These are phyloP conservation scores for Penicillium crystallinum DNA, from an alignment of 495 filamentous ascomycete species.

Conservation along the genomic window DNA sequence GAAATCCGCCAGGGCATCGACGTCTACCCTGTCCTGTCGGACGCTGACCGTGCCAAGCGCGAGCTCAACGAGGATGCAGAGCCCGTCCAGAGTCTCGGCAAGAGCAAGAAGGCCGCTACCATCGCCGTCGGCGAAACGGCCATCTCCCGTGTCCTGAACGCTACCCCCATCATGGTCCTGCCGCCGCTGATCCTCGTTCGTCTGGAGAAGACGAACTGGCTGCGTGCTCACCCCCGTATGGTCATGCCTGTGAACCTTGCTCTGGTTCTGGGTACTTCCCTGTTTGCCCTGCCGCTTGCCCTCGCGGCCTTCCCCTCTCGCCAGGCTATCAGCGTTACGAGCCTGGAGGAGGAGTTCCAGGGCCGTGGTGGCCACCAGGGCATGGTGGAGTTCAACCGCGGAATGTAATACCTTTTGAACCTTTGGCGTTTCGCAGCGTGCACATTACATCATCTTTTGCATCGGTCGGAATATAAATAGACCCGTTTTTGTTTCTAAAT, in stretches of 20 bases:
- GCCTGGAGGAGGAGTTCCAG: constrained; percentile 78
- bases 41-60: constrained; percentile 38
- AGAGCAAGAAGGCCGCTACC: constrained; percentile 79
- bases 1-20: constrained; percentile 93
- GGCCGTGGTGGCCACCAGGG: constrained; percentile 66
- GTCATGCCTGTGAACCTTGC: constrained; percentile 76
- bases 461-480: background rate
- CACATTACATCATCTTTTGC: constrained; percentile 1
- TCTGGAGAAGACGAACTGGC: constrained; percentile 71
- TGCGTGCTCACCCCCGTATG: constrained; percentile 64
- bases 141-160: constrained; percentile 80
- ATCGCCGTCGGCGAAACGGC: constrained; percentile 91
- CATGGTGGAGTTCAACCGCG: constrained; percentile 85
- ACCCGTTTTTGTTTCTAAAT: constrained; percentile 1
- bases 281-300: constrained; percentile 72
- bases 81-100: constrained; percentile 66
- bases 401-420: constrained; percentile 52
- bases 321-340: constrained; percentile 67
- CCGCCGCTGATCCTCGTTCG: constrained; percentile 80
- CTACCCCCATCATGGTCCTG: constrained; percentile 94
- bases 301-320: constrained; percentile 88
- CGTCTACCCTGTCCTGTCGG: constrained; percentile 69
- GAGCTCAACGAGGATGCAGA: constrained; percentile 44
- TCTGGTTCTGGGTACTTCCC: constrained; percentile 71
- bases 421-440: constrained; percentile 7